Base-by-base conservation (phyloP, 2,329 filamentous ascomycete genomes). In the Ilyonectria destructans region DNA sequence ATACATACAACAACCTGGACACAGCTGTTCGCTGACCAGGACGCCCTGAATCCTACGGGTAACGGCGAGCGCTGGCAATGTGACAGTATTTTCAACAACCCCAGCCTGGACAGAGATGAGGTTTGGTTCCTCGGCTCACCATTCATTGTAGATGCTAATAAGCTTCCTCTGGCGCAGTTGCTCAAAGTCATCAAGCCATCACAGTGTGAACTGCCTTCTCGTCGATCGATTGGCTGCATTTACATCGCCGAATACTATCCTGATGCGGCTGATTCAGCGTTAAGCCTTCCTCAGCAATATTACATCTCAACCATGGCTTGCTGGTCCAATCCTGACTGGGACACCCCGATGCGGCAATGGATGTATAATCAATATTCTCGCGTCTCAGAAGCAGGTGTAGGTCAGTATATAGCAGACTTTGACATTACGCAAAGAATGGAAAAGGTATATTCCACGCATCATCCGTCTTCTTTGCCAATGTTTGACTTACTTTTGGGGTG, bases 261-360 rank as follows among this genome's bases (percentile, higher is more conserved):
- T 1, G 63, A 65, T 10, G 63, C 61, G 10, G 51, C 61, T 33
- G 63, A 65, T 10, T 49, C 63, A 19, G 58, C 49, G 4, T 40
- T 65, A 6, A 65, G 63, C 31, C 31, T 65, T 12, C 63, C 63
- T 2, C 63, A 65, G 35, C 49, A 65, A 26, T 31, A 56, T 15
- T 61, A 65, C 17, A 65, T 65, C 23, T 65, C 63, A 6, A 65
- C 63, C 40, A 61, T 65, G 8, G 56, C 63, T 13, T 57, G 63
- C 12, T 65, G 63, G 63, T 61, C 57, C 13, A 51, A 65, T 26
- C 63, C 63, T 17, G 49, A 48, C 17, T 57, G 61, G 15, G 57
- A 61, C 49, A 57, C 63, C 6, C 57, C 19, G 7, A 61, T 65
- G 17, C 48, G 40, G 19, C 63, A 65, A 12, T 56, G 56, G 15